Evolutionary conservation across 495 filamentous ascomycete species (phyloP), one percentile per base, ranked within the genome.

Genomic region (Penicillium cinerascens): DNA sequence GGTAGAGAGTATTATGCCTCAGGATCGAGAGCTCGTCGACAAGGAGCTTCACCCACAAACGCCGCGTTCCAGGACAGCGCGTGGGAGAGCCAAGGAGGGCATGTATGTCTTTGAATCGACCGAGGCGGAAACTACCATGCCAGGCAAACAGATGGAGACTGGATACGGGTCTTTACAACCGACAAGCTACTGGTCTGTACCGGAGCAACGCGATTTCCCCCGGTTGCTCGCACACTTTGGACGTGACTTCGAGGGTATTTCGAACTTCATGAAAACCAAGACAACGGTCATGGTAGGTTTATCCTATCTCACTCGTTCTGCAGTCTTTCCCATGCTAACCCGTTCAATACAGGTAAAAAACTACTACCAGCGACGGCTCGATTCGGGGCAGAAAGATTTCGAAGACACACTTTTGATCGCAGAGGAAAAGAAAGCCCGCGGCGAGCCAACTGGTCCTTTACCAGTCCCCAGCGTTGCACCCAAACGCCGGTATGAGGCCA

Each of bases 181-280:
- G 6, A 95, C 90, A 2, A 97, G 93, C 64, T 98, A 98, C 68
- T 98, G 93, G 93, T 97, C 92, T 55, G 93, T 97, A 22, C 86
- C 88, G 2, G 93, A 98, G 66, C 81, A 87, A 26, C 83, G 75
- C 20, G 89, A 97, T 64, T 97, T 98, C 63, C 84, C 84, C 1
- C 78, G 76, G 22, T 71, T 92, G 45, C 74, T 97, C 39, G 82
- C 75, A 42, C 82, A 92, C 49, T 97, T 89, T 76, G 93, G 93
- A 44, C 91, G 88, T 4, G 88, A 97, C 69, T 98, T 90, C 78
- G 76, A 77, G 48, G 80, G 82, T 6, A 96, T 98, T 65, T 90
- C 93, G 13, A 76, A 78, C 36, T 82, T 87, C 39, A 93, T 97
- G 88, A 87, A 86, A 52, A 87, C 92, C 0, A 97, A 97, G 70